Conservation (phyloP, 345 rosid species). For the Arabis hirsuta region DNA sequence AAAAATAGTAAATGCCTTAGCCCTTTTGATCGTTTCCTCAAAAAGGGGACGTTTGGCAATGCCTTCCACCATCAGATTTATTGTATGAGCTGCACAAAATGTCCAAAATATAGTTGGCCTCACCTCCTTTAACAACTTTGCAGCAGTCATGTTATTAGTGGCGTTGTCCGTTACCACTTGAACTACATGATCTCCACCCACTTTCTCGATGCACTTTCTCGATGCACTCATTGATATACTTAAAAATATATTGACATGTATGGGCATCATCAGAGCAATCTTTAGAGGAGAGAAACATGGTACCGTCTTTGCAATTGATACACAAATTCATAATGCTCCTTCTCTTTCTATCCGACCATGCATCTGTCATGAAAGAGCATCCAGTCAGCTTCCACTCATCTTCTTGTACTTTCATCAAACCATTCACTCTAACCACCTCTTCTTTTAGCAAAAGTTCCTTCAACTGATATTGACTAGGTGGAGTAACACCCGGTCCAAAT, state of each 20-base stretch:
- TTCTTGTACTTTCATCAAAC: slow-evolving; percentile 13
- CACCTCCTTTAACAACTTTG: not conserved
- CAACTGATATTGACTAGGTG: not conserved
- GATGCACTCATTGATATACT: slow-evolving; percentile 3
- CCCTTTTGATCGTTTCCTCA: not conserved
- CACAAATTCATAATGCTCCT: not conserved
- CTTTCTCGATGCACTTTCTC: not conserved
- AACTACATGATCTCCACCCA: slow-evolving; percentile 3
- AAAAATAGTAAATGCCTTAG: not conserved
- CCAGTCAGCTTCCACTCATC: not conserved
- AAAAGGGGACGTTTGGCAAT: too few species aligned
- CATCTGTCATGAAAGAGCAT: not conserved
- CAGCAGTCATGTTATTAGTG: slow-evolving; percentile 5
- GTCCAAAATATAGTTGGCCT: not conserved
- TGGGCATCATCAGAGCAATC: not conserved
- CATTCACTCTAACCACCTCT: not conserved
- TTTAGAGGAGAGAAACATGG: not conserved
- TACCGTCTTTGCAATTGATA: not conserved
- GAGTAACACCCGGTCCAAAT: not conserved
- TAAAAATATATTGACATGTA: not conserved
- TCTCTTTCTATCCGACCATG: not conserved
- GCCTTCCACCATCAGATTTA: slow-evolving; percentile 6
- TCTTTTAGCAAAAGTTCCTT: slow-evolving; percentile 2
- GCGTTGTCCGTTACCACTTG: slow-evolving; percentile 17
- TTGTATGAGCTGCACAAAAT: not conserved